These are phyloP conservation scores for Malassezia cuniculi DNA, from an alignment of 1,284 basidiomycete species.

Conservation along the genomic window DNA sequence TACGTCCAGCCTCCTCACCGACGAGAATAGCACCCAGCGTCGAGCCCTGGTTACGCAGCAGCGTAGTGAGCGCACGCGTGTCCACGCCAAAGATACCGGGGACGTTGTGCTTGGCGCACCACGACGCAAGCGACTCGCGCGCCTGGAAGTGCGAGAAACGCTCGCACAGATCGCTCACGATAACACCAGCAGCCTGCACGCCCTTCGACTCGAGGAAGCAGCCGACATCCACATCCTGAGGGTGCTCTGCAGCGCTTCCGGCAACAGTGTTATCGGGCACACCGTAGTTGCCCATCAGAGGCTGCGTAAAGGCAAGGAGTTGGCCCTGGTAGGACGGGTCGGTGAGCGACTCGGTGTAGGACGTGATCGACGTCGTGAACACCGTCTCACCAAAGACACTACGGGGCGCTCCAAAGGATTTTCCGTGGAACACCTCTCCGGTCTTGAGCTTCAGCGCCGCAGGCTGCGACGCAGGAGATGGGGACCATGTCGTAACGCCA, in stretches of 20 bases:
- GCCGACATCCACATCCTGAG: constrained; percentile 49
- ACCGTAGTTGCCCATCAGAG: constrained; percentile 97
- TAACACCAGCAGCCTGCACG: constrained; percentile 81
- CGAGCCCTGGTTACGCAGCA: constrained; percentile 90
- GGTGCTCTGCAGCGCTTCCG: constrained; percentile 48
- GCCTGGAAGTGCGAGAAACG: constrained; percentile 89
- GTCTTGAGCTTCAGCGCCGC: constrained; percentile 85
- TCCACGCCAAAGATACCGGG: constrained; percentile 94
- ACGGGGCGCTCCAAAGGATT: constrained; percentile 74
- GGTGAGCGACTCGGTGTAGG: constrained; percentile 98
- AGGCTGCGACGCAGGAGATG: constrained; percentile 48
- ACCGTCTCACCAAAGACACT: constrained; percentile 93
- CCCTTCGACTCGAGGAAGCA: constrained; percentile 64
- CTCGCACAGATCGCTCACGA: constrained; percentile 88
- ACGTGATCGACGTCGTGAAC: constrained; percentile 96
- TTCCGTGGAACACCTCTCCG: constrained; percentile 77
- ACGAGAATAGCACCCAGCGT: constrained; percentile 82
- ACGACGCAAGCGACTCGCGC: constrained; percentile 78
- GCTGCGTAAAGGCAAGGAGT: constrained; percentile 94
- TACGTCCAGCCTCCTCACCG: constrained; percentile 58
- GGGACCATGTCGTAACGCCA: constrained; percentile 28
- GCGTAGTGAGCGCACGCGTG: constrained; percentile 84
- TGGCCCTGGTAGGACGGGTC: constrained; percentile 97
- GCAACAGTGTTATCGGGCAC: constrained; percentile 61
- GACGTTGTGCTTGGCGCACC: constrained; percentile 80